A percentile compares a stretch with the other conserved stretches of the same genome.
phyloP scores from a whole-genome alignment of 208 protist genomes.

The Novymonas esmeraldas region DNA sequence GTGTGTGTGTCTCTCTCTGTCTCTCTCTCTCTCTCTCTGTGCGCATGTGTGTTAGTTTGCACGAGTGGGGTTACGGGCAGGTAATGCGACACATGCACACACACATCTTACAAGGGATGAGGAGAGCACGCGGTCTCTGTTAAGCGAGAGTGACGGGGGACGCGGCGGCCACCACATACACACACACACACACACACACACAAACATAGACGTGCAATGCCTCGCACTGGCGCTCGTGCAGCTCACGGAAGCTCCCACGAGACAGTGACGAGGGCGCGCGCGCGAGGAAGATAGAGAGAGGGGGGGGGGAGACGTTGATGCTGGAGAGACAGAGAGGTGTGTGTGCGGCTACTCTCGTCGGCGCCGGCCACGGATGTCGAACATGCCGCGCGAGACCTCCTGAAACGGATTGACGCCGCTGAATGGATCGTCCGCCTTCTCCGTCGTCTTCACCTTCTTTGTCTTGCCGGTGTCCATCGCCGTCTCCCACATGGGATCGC shows the following conservation, averaged over 20 bases:
- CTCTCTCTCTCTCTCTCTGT: background rate
- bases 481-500: conserved; percentile 82
- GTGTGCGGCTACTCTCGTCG: conserved; percentile 11
- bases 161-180: background rate
- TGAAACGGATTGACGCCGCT: conserved; percentile 55
- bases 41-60: no score
- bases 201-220: no score
- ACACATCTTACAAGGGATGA: no score
- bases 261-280: no score
- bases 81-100: no score
- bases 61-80: no score
- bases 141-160: background rate
- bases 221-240: no score
- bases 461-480: conserved; percentile 86
- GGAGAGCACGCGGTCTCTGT: background rate
- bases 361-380: conserved; percentile 44
- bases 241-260: no score
- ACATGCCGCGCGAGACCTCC: conserved; percentile 36
- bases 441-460: conserved; percentile 77
- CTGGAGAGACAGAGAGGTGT: no score
- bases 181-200: background rate
- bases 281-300: no score
- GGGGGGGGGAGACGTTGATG: no score
- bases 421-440: conserved; percentile 27
- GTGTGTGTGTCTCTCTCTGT: no score